Evolutionary conservation across 371 early-diverging fungal genomes (phyloP), one percentile per base, ranked within the genome.

Genomic region (Apophysomyces variabilis): DNA sequence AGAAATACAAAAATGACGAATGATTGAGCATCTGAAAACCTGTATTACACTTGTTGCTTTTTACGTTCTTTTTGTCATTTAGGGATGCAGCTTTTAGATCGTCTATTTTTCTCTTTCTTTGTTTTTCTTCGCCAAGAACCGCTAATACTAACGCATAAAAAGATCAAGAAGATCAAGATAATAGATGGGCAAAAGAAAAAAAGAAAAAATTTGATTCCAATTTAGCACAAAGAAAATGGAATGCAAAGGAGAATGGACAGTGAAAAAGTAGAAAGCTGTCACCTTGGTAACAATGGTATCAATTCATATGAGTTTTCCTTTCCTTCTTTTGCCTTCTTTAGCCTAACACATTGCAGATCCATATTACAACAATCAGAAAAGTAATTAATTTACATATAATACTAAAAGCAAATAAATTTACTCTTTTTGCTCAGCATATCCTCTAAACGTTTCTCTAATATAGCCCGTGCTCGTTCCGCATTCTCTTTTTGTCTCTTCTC

Each of bases 361-460:
- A 35, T 57, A 37, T 12, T 18, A 7, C 32, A 21, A 26, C 26
- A 37, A 57, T 3, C 18, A 38, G 13, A 12, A 38, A 58, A 58
- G n/a, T 36, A 58, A 14, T 13, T n/a, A n/a, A 45, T n/a, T 45
- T 45, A 45, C 46, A 45, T 11, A 38, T 26, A 16, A 35, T 58
- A 59, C 60, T 77, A 77, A 50, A 77, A 73, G 44, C 77, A 77
- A 67, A 77, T 71, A 38, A 77, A 77, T 45, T 73, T 77, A 67
- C 68, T 71, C 65, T 69, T 73, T 36, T 73, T 73, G 43, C 68
- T 69, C 41, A 77, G 70, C 46, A 77, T 58, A 16, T 73, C 69
- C 50, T 77, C 77, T 58, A 77, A 54, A 35, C 69, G 73, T 18
- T 54, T 65, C 47, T 77, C 77, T 16, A 77, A 57, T 21, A 60